Percentiles rank a stretch among this genome's conserved stretches.
Conservation (phyloP, 257 asterid species). For the Scutellaria galericulata region DNA sequence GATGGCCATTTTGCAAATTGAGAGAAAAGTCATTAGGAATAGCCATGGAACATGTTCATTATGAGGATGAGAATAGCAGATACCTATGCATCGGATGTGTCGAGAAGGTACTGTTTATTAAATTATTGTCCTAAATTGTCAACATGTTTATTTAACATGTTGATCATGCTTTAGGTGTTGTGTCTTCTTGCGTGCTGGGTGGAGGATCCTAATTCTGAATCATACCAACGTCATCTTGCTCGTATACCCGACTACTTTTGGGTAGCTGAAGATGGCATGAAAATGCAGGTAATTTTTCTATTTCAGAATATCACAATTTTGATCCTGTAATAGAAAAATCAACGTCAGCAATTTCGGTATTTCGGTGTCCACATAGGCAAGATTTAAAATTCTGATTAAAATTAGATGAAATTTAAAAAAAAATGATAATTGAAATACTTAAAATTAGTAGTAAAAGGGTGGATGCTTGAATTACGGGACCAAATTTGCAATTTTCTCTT, state of each 20-base stretch:
- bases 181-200: slow-evolving; percentile 72
- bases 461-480: too few relatives aligned
- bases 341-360: too few relatives aligned
- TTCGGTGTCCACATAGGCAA: too few relatives aligned
- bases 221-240: slow-evolving; percentile 55
- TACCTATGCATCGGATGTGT: slow-evolving; percentile 61
- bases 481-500: too few relatives aligned
- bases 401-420: too few relatives aligned
- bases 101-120: slow-evolving; percentile 41
- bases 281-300: slow-evolving; percentile 50
- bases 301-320: slow-evolving; percentile 32
- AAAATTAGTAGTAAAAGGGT: too few relatives aligned
- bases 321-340: too few relatives aligned
- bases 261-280: slow-evolving; percentile 80
- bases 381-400: too few relatives aligned
- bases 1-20: slow-evolving; percentile 58
- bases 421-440: too few relatives aligned
- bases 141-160: too few relatives aligned
- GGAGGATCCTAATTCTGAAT: slow-evolving; percentile 62
- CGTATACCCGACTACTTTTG: slow-evolving; percentile 62
- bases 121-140: too few relatives aligned
- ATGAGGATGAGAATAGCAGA: slow-evolving; percentile 58
- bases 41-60: slow-evolving; percentile 57
- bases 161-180: slow-evolving; percentile 37
- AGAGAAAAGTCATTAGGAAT: slow-evolving; percentile 49